Percentiles rank a stretch among this genome's conserved stretches.
Evolutionary conservation across 768 basidiomycete genomes (phyloP).

Genomic region (Boletellus ananiceps): DNA sequence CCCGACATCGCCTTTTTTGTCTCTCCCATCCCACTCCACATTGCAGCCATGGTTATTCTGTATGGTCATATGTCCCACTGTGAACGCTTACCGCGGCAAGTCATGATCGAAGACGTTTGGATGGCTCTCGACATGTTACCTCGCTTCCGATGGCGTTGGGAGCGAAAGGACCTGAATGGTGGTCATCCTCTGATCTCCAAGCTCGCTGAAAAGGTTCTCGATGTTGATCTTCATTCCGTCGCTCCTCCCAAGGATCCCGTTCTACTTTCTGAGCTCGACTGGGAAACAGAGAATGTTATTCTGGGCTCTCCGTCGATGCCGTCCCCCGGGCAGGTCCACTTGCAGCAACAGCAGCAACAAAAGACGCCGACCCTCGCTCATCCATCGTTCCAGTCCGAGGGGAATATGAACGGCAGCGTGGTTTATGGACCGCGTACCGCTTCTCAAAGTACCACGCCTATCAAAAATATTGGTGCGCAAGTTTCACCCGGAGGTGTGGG

Average conservation of each 20-base stretch:
- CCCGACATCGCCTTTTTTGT: slow-evolving; percentile 87
- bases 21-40: slow-evolving; percentile 83
- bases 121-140: slow-evolving; percentile 86
- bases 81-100: slow-evolving; percentile 56
- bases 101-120: slow-evolving; percentile 79
- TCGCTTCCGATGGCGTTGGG: slow-evolving; percentile 89
- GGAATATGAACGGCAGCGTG: slow-evolving; percentile 13
- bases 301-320: slow-evolving; percentile 22
- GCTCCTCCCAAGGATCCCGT: slow-evolving; percentile 36
- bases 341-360: slow-evolving; percentile 32
- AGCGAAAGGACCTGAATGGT: slow-evolving; percentile 74
- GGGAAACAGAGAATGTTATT: slow-evolving; percentile 39
- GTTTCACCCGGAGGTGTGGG: slow-evolving; percentile 21
- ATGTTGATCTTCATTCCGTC: slow-evolving; percentile 62
- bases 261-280: slow-evolving; percentile 41
- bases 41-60: slow-evolving; percentile 87
- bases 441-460: slow-evolving; percentile 28
- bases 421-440: slow-evolving; percentile 28
- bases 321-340: slow-evolving; percentile 25
- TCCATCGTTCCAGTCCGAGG: slow-evolving; percentile 31
- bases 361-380: slow-evolving; percentile 37
- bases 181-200: slow-evolving; percentile 81
- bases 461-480: slow-evolving; percentile 21
- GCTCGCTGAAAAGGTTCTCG: slow-evolving; percentile 77
- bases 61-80: slow-evolving; percentile 83